phyloP scores from a whole-genome alignment of 352 stramenopile species.

The Salisapilia sapeloensis region DNA sequence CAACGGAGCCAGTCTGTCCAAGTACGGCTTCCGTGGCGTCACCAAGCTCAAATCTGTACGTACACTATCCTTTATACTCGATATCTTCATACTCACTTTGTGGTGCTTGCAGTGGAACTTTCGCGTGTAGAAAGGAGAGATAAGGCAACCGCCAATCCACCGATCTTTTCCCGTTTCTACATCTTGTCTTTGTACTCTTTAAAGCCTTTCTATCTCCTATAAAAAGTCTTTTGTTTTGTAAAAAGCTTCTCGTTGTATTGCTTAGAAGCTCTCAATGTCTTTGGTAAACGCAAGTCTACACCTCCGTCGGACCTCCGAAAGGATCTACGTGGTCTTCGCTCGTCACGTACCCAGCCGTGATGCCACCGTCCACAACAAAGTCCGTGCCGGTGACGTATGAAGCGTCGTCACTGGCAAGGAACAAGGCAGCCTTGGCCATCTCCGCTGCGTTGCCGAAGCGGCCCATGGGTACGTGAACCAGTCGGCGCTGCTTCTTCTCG shows the following conservation, averaged over 20 bases:
- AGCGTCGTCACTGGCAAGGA: constrained; percentile 69
- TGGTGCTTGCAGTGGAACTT: constrained; percentile 40
- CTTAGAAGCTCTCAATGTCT: too few species aligned
- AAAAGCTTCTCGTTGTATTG: too few species aligned
- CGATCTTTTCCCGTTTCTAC: too few species aligned
- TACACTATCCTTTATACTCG: constrained; percentile 2
- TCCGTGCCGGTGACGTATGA: constrained; percentile 79
- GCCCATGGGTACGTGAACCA: constrained; percentile 80
- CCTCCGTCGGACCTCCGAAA: constrained; percentile 62
- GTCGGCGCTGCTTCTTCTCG: constrained; percentile 70
- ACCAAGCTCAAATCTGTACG: constrained; percentile 66
- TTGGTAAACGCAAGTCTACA: too few species aligned
- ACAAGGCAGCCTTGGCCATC: constrained; percentile 78
- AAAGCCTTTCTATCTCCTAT: too few species aligned
- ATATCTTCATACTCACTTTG: constrained; percentile 2
- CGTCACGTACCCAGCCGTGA: constrained; percentile 75
- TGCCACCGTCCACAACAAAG: constrained; percentile 79
- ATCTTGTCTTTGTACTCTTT: too few species aligned
- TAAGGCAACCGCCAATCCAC: too few species aligned
- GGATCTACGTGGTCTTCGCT: constrained; percentile 62
- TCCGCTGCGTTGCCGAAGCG: constrained; percentile 73
- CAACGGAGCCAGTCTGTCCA: constrained; percentile 68
- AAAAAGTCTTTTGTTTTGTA: too few species aligned
- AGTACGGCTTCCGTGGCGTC: constrained; percentile 62
- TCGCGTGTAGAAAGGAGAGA: constrained; percentile 21